Evolutionary conservation across 371 early-diverging fungal species (phyloP), one percentile per base, ranked within the genome.

Genomic region (Thermomucor indicae-seudaticae): DNA sequence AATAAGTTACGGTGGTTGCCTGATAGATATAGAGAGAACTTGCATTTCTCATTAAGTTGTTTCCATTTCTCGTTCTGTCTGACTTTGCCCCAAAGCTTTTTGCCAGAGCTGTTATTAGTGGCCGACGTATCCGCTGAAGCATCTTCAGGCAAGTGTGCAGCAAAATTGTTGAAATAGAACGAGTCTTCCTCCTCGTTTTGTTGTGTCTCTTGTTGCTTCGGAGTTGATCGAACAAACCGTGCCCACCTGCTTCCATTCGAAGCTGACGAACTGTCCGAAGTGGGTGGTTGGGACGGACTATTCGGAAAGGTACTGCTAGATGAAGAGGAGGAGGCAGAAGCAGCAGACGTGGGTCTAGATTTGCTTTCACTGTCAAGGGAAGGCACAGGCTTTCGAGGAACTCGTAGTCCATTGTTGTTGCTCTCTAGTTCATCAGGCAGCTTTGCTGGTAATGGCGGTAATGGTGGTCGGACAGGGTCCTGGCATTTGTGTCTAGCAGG

Each of bases 401-500:
- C 53, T 44, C 47, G 20, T 10, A 59, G 48, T n/a, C 25, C 30
- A 22, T 17, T 12, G 12, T 19, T 3, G n/a, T n/a, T n/a, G n/a
- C n/a, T n/a, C n/a, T n/a, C n/a, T n/a, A n/a, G n/a, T n/a, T n/a
- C n/a, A 20, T 55, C 57, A 37, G 41, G 47, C 29, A 58, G 49
- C 29, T 55, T 56, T 10, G 54, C 38, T 23, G 66, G 73, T 41
- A 75, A 49, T 6, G 70, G 51, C 24, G 80, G 75, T 53, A 73
- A 56, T n/a, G 72, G 67, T 6, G 76, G 75, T 47, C 74, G 60
- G 46, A 62, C 62, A 0, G 71, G 57, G 1, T 65, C 57, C 14
- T 62, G 65, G 56, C 86, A 86, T 44, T 78, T 78, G 57, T 86
- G 86, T 35, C 79, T 64, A 22, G 83, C 83, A 11, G 86, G 86